A percentile compares a stretch with the other conserved stretches of the same genome.
phyloP scores from a whole-genome alignment of 441 rosid species.

The Croton setiger region DNA sequence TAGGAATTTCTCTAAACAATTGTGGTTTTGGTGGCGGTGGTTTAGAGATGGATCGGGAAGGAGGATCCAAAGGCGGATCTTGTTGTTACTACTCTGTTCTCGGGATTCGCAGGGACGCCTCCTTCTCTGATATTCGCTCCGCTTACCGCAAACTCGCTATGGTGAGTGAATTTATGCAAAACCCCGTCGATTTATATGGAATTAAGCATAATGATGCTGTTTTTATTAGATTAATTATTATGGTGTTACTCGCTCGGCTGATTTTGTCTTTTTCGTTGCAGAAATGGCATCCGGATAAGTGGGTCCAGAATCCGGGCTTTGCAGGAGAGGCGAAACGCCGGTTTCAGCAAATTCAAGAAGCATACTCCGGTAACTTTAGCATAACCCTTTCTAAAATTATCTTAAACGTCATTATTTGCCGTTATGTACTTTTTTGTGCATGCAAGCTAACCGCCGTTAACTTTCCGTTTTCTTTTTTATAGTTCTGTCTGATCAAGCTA shows the following conservation, averaged over 20 bases:
- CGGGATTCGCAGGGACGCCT: constrained; percentile 58
- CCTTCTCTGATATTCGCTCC: constrained; percentile 59
- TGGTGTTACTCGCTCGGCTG: not conserved
- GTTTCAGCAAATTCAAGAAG: constrained; percentile 78
- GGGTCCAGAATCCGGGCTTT: constrained; percentile 35
- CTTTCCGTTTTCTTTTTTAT: not conserved
- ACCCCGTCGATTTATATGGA: not conserved
- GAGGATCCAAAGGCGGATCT: constrained; percentile 64
- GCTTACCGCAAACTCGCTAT: constrained; percentile 69
- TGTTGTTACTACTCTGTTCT: constrained; percentile 62
- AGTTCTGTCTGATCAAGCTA: constrained; percentile 54
- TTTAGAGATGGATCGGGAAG: constrained; percentile 54
- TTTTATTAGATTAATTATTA: not conserved
- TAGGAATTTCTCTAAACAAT: too few species aligned
- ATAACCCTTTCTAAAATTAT: not conserved
- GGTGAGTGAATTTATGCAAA: constrained; percentile 26
- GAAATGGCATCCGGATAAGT: constrained; percentile 82
- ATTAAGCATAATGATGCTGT: not conserved
- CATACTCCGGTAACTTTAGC: constrained; percentile 48
- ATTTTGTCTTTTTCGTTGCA: constrained; percentile 1
- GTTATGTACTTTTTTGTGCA: not conserved
- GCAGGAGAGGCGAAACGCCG: constrained; percentile 59
- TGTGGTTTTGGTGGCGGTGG: constrained; percentile 6
- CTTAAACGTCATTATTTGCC: constrained; percentile 10
- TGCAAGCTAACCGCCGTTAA: not conserved